These are phyloP conservation scores for Crithidia thermophila DNA, from an alignment of 208 protist genomes.

Conservation along the genomic window DNA sequence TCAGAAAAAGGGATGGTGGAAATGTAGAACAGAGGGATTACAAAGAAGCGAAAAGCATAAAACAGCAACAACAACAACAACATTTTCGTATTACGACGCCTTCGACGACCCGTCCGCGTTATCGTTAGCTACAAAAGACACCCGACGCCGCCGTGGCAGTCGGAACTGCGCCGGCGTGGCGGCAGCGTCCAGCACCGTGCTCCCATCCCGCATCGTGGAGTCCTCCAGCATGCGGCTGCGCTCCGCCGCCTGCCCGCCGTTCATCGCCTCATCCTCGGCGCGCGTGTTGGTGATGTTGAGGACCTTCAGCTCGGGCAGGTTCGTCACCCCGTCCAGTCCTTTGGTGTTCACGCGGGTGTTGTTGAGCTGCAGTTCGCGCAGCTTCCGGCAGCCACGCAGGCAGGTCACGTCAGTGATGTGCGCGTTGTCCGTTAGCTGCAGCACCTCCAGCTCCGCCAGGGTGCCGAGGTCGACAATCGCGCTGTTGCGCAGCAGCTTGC, in stretches of 20 bases:
- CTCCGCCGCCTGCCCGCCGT: conserved; percentile 3
- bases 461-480: conserved; percentile 23
- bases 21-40: too few relatives aligned
- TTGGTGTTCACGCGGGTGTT: conserved; percentile 49
- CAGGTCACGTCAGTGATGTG: conserved; percentile 51
- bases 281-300: conserved; percentile 51
- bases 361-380: conserved; percentile 43
- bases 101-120: conserved; percentile 1
- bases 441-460: conserved; percentile 38
- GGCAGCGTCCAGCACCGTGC: conserved; percentile 35
- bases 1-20: too few relatives aligned
- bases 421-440: conserved; percentile 53
- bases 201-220: conserved; percentile 33
- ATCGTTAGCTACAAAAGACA: conserved; percentile 40
- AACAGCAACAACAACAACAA: neutral
- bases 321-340: conserved; percentile 35
- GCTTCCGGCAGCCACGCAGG: conserved; percentile 35
- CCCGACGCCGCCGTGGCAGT: conserved; percentile 44
- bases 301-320: conserved; percentile 42
- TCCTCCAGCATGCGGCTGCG: conserved; percentile 19
- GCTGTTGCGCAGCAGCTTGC: conserved; percentile 39
- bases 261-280: conserved; percentile 43
- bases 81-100: neutral
- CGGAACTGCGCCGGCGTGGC: conserved; percentile 44
- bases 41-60: neutral